Conservation (phyloP, 1,284 basidiomycete species). For the Exobasidium cylindrosporum region DNA sequence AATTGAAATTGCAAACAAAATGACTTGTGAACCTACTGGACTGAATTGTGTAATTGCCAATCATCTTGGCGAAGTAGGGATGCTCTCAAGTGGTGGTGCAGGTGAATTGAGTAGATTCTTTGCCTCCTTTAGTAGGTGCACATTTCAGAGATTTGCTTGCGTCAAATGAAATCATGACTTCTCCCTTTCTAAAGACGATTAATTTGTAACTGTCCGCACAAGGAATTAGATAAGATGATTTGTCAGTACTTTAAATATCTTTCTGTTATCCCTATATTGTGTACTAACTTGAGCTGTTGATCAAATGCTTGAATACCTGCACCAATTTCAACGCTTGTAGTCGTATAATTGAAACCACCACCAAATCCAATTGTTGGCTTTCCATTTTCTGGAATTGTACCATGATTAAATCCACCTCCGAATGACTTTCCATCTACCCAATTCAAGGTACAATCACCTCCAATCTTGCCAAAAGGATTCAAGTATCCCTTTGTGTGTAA, state of each 20-base stretch:
- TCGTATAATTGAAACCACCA: not conserved
- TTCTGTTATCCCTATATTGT: no score
- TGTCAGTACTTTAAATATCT: no score
- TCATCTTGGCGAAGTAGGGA: no score
- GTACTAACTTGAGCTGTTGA: not conserved
- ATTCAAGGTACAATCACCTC: conserved; percentile 4
- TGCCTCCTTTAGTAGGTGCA: not conserved
- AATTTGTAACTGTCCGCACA: not conserved
- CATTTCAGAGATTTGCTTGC: not conserved
- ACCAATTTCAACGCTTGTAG: not conserved
- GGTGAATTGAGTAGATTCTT: not conserved
- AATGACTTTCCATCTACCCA: not conserved
- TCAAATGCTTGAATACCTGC: conserved; percentile 1
- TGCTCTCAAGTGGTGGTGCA: no score
- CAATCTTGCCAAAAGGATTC: not conserved
- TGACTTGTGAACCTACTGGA: no score
- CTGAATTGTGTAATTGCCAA: no score
- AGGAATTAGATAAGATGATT: not conserved
- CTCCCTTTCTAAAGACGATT: not conserved
- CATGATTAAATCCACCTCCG: not conserved
- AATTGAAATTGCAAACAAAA: no score
- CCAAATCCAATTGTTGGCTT: not conserved
- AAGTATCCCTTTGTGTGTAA: not conserved
- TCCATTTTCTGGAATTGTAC: not conserved
- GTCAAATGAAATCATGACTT: not conserved